Evolutionary conservation across 495 filamentous ascomycete genomes (phyloP), one percentile per base, ranked within the genome.

Genomic region (Thermochaetoides thermophila): DNA sequence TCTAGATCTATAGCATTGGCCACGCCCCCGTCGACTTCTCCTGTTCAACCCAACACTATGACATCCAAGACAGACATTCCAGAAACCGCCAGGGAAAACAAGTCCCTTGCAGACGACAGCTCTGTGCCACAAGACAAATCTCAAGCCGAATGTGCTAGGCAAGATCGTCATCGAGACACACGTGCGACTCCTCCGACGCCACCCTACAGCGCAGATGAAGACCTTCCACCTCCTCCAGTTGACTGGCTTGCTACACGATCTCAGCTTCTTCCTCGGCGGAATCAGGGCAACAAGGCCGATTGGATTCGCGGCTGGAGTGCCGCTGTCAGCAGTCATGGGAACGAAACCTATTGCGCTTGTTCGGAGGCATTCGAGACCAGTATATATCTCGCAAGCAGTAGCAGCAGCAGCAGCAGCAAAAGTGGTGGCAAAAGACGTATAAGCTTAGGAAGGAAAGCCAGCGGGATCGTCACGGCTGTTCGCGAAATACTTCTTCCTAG

Each of bases 241-340:
- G 40, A 54, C 40, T 54, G 50, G 50, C 36, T 42, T 6, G 33
- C 43, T 3, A 50, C 37, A 1, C 38, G 50, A 14, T 34, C 30
- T 2, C 50, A 54, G 30, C 41, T 54, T 4, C 38, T 45, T 15
- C 50, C 50, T 4, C 41, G 48, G 13, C 36, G 28, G 20, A 46
- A 49, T 17, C 37, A 44, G 17, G 46, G 46, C 17, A 52, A 40
- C n/a, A 52, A 50, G 29, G 48, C 43, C n/a, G 48, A 54, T 21
- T 54, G 50, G 50, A 49, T 54, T 17, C 48, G 45, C 9, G 48
- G 50, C 29, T 54, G 50, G 50, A 54, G 50, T 29, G 32, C 46
- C 11, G 39, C 34, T 10, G 50, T 54, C 23, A 33, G 31, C 31
- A 25, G 15, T 11, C 36, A 46, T 29, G 50, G 50, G 19, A 32